Evolutionary conservation across 2,329 filamentous ascomycete species (phyloP).

Genomic region (Madurella fahalii): DNA sequence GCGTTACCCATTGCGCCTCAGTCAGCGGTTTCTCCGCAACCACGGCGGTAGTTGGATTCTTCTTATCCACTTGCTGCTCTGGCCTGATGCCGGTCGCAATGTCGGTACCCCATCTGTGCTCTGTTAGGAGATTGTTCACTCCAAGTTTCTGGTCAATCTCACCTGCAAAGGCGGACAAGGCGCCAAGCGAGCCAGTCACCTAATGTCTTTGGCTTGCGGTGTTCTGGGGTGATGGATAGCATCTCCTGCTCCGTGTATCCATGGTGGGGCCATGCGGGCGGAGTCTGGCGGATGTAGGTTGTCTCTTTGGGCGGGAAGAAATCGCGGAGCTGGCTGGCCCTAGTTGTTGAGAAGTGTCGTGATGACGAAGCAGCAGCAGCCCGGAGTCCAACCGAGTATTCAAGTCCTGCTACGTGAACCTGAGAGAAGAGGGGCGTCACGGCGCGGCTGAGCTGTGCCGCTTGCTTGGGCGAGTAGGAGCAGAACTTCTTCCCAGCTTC

Average conservation of each 20-base stretch:
- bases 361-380: slow-evolving; percentile 27
- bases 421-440: slow-evolving; percentile 18
- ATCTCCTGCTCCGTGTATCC: slow-evolving; percentile 78
- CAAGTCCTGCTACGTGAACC: slow-evolving; percentile 15
- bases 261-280: slow-evolving; percentile 65
- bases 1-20: slow-evolving; percentile 72
- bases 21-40: slow-evolving; percentile 60
- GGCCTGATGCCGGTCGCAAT: slow-evolving; percentile 69
- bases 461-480: slow-evolving; percentile 29
- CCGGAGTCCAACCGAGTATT: slow-evolving; percentile 28
- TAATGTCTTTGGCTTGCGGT: slow-evolving; percentile 66
- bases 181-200: slow-evolving; percentile 77
- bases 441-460: slow-evolving; percentile 25
- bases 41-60: slow-evolving; percentile 52
- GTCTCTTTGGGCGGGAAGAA: slow-evolving; percentile 62
- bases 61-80: slow-evolving; percentile 63
- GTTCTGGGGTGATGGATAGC: slow-evolving; percentile 66
- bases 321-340: slow-evolving; percentile 44
- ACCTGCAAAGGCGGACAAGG: slow-evolving; percentile 59
- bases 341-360: slow-evolving; percentile 49
- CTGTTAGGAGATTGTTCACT: neutral
- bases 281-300: slow-evolving; percentile 57
- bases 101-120: slow-evolving; percentile 71
- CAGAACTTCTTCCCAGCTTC: slow-evolving; percentile 27
- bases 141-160: slow-evolving; percentile 3